Base-by-base conservation (phyloP, 2,329 filamentous ascomycete genomes). In the Claviceps pusilla region DNA sequence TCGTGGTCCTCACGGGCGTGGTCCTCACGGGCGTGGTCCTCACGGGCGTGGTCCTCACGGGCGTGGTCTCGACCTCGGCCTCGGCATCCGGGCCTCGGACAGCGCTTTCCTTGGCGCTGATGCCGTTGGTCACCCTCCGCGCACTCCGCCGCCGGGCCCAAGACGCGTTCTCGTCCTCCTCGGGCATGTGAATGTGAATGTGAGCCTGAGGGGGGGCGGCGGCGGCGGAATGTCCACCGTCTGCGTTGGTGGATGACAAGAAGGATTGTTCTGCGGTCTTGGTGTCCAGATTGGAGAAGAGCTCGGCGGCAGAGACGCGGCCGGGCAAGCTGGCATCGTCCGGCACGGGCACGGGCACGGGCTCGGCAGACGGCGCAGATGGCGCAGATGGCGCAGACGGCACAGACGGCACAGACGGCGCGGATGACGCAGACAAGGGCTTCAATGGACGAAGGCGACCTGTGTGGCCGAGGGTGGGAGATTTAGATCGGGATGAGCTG, bases 291-390 rank as follows among this genome's bases (percentile, higher is more conserved):
- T 65, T 68, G 57, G 68, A 63, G 52, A 68, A 66, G 53, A 66
- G 58, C 51, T 66, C 63, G 47, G 63, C 60, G 54, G 65, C 59
- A 55, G 65, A 58, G 59, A 72, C 60, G 59, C 68, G 64, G 59
- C 70, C 70, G 56, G 70, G 70, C 70, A 72, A 72, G 61, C 63
- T 67, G 64, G 62, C 63, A 59, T 67, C 63, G 57, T 67, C 64
- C 10, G 29, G 46, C 31, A 48, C 35, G 35, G 35, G 35, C 35
- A 37, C 35, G 9, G 35, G 35, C 35, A 10, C 35, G 9, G 35
- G 9, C 5, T 9, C 35, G 7, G 35, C 35, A 9, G 35, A 37
- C 35, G 35, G 11, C 35, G 35, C 35, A 47, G 31, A 19, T 19
- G 19, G 19, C 19, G 19, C 19, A 19, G 19, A 19, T 19, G 19